phyloP scores from a whole-genome alignment of 2,329 filamentous ascomycete species.

The Cladorrhinum sp. region DNA sequence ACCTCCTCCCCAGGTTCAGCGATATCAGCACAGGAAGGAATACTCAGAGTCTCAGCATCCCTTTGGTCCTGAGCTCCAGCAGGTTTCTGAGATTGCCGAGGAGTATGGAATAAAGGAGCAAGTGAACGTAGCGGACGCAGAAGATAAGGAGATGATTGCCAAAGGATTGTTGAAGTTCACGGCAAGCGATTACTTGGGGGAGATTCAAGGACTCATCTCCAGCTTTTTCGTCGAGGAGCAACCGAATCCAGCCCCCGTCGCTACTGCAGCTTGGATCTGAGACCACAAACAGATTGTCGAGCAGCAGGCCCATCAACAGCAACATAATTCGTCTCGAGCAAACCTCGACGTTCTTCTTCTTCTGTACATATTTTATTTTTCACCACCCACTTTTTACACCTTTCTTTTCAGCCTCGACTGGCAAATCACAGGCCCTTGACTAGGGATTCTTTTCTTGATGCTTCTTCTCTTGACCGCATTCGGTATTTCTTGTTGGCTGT shows the following conservation, averaged over 20 bases:
- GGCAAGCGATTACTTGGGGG: constrained; percentile 78
- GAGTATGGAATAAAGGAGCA: constrained; percentile 69
- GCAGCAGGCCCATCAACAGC: not conserved
- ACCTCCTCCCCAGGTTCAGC: constrained; percentile 28
- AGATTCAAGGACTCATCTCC: constrained; percentile 68
- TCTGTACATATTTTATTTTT: constrained; percentile 24
- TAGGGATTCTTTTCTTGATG: not conserved
- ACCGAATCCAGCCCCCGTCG: constrained; percentile 27
- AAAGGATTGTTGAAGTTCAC: constrained; percentile 71
- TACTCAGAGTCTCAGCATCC: constrained; percentile 61
- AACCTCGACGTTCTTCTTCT: constrained; percentile 10
- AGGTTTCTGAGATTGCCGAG: constrained; percentile 90
- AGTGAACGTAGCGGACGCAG: constrained; percentile 65
- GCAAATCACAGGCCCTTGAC: not conserved
- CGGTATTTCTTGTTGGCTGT: not conserved
- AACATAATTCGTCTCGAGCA: not conserved
- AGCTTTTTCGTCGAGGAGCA: constrained; percentile 50
- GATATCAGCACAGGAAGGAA: constrained; percentile 39
- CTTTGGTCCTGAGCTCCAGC: constrained; percentile 84
- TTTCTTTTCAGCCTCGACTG: not conserved
- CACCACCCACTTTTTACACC: not conserved
- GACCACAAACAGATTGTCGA: not conserved
- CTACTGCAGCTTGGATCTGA: constrained; percentile 50
- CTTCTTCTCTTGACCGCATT: not conserved
- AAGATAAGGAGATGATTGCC: constrained; percentile 65